Conservation (phyloP, 129 eudicot genomes). For the Calendula officinalis region DNA sequence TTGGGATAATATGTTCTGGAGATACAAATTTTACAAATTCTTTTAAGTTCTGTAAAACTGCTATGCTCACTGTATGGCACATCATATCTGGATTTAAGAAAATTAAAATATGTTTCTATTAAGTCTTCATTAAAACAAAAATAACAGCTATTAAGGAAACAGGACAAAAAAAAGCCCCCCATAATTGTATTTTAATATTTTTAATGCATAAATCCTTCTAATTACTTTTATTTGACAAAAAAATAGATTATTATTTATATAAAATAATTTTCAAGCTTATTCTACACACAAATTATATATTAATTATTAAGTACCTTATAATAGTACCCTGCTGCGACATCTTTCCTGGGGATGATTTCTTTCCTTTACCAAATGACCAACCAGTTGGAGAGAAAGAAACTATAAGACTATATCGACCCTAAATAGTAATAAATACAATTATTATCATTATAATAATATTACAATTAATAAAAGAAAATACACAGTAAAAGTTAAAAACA, state of each 20-base stretch:
- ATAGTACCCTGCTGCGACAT: slow-evolving; percentile 96
- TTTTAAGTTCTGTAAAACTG: slow-evolving; percentile 80
- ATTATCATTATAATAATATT: background rate
- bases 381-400: slow-evolving; percentile 97
- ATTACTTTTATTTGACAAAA: background rate
- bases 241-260: too few species aligned
- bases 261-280: too few species aligned
- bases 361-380: slow-evolving; percentile 94
- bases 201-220: background rate
- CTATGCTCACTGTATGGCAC: slow-evolving; percentile 97
- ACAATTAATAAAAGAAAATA: background rate
- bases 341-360: slow-evolving; percentile 84
- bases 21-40: slow-evolving; percentile 78
- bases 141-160: too few species aligned
- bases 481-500: background rate
- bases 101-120: background rate
- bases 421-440: slow-evolving; percentile 13
- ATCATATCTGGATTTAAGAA: slow-evolving; percentile 60
- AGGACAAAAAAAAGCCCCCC: background rate
- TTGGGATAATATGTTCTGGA: slow-evolving; percentile 80
- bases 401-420: slow-evolving; percentile 76
- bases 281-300: background rate
- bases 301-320: slow-evolving; percentile 48
- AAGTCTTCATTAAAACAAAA: too few species aligned
- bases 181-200: too few species aligned